Conservation (phyloP, 2,329 filamentous ascomycete genomes). For the Sporothrix brasiliensis region DNA sequence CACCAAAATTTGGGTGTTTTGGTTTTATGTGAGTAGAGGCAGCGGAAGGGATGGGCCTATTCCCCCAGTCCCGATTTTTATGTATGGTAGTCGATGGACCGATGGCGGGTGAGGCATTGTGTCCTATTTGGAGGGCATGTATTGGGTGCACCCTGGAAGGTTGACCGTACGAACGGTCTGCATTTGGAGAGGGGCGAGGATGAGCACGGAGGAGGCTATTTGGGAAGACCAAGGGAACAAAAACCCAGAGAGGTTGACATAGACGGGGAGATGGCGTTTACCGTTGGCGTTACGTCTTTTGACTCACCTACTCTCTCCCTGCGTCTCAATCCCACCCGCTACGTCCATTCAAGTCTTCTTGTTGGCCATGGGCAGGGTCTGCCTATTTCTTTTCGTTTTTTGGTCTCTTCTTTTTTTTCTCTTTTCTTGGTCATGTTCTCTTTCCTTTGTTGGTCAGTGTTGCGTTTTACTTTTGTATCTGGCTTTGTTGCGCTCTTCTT, state of each 20-base stretch:
- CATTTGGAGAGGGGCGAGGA: not conserved
- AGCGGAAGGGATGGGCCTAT: not conserved
- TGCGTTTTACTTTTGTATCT: not conserved
- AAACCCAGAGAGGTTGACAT: not conserved
- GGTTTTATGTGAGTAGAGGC: not conserved
- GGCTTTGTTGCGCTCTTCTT: not conserved
- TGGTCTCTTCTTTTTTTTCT: not conserved
- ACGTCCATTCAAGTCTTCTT: not conserved
- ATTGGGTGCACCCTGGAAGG: not conserved
- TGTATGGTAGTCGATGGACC: not conserved
- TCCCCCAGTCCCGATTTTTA: not conserved
- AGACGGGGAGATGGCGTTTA: not conserved
- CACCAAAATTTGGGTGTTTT: not conserved
- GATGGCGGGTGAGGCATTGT: not conserved
- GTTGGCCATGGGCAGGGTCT: conserved; percentile 11
- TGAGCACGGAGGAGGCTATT: not conserved
- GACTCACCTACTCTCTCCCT: not conserved
- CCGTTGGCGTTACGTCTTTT: not conserved
- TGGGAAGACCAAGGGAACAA: not conserved
- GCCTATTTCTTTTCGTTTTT: not conserved
- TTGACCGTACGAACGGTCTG: conserved; percentile 14
- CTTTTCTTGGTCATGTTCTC: not conserved
- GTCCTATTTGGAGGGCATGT: not conserved
- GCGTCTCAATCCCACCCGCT: not conserved
- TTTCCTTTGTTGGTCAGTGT: not conserved